phyloP scores from a whole-genome alignment of 129 eudicot genomes.

The Glebionis coronaria region DNA sequence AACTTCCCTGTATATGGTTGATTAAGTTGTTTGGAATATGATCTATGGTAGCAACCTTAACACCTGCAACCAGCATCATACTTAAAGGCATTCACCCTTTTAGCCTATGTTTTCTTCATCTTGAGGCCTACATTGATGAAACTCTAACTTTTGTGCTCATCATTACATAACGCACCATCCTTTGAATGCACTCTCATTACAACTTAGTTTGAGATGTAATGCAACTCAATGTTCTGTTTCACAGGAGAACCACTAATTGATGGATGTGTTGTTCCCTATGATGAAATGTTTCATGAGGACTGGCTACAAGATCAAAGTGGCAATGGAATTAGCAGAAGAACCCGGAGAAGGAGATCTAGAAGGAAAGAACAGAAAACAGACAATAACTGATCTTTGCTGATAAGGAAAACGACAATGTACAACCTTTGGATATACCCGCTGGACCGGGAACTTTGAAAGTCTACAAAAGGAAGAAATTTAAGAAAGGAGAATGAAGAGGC shows the following conservation, averaged over 20 bases:
- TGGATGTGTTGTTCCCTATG: slow-evolving; percentile 45
- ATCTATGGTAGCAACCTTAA: too few relatives aligned
- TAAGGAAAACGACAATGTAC: too few relatives aligned
- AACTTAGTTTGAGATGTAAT: background rate
- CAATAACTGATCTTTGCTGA: slow-evolving; percentile 16
- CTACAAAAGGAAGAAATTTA: too few relatives aligned
- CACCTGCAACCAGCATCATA: too few relatives aligned
- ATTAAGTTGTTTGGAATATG: too few relatives aligned
- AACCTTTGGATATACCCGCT: too few relatives aligned
- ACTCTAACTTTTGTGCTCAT: background rate
- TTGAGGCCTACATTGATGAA: slow-evolving; percentile 2
- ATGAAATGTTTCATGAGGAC: slow-evolving; percentile 41
- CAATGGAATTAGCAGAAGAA: slow-evolving; percentile 19
- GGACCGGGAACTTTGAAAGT: too few relatives aligned
- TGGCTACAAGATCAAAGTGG: slow-evolving; percentile 37
- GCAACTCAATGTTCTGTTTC: slow-evolving; percentile 3
- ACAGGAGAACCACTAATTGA: slow-evolving; percentile 49
- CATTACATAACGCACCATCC: slow-evolving; percentile 1
- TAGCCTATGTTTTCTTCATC: background rate
- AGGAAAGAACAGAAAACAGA: slow-evolving; percentile 19
- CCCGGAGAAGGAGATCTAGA: slow-evolving; percentile 31
- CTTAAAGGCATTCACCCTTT: too few relatives aligned
- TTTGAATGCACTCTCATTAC: slow-evolving; percentile 4
- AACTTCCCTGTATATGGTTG: too few relatives aligned
- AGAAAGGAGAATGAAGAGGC: too few relatives aligned